Conservation (phyloP, 192 early-diverging fungal genomes). For the Coemansia sp. region DNA sequence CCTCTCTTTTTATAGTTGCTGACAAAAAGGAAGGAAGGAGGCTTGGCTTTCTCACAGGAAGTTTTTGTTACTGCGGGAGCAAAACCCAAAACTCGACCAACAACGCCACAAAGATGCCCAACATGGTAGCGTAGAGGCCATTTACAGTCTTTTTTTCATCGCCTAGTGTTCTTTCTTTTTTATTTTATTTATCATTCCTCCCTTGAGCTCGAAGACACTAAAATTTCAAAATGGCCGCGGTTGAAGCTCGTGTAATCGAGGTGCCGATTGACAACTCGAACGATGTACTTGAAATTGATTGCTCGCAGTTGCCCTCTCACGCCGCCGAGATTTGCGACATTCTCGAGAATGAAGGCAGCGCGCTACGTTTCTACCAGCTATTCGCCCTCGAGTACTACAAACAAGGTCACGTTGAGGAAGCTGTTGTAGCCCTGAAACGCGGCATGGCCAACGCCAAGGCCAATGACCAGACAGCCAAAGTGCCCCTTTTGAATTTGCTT, state of each 20-base stretch:
- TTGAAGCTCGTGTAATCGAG: constrained; percentile 53
- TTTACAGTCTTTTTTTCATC: too few species aligned
- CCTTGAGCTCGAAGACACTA: too few species aligned
- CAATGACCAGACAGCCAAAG: constrained; percentile 48
- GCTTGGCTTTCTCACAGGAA: too few species aligned
- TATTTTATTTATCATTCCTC: too few species aligned
- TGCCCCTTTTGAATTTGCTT: constrained; percentile 71
- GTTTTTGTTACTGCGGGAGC: too few species aligned
- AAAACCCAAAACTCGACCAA: too few species aligned
- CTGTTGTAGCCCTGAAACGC: constrained; percentile 57
- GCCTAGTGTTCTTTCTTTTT: too few species aligned
- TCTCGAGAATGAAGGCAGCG: constrained; percentile 62
- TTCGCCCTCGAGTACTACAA: constrained; percentile 78
- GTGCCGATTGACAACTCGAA: constrained; percentile 61
- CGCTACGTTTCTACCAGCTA: constrained; percentile 63
- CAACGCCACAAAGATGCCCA: too few species aligned
- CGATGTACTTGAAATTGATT: constrained; percentile 72
- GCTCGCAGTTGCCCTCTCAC: constrained; percentile 57
- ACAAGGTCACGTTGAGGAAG: constrained; percentile 60
- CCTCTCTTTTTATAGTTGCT: too few species aligned
- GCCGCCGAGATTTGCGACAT: constrained; percentile 67
- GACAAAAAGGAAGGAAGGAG: too few species aligned
- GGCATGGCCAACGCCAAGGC: constrained; percentile 53
- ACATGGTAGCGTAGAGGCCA: too few species aligned
- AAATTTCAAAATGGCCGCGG: background rate